phyloP scores from a whole-genome alignment of 2,329 filamentous ascomycete genomes.

The Tolypocladium paradoxum region DNA sequence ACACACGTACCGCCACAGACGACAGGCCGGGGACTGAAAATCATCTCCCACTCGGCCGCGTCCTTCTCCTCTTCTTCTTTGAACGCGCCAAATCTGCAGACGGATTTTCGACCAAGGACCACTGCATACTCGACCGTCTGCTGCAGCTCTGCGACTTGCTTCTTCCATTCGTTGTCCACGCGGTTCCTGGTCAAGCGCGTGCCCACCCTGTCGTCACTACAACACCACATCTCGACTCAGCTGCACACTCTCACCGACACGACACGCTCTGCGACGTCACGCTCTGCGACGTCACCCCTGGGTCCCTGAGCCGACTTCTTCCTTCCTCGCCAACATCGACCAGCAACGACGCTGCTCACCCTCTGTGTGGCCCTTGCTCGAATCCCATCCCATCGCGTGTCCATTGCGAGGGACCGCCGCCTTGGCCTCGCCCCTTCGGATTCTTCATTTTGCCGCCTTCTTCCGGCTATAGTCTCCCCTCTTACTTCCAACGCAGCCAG shows the following conservation, averaged over 20 bases:
- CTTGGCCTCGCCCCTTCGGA: not conserved
- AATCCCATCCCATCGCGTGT: not conserved
- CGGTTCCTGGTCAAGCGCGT: not conserved
- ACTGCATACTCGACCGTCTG: not conserved
- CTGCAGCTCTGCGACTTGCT: not conserved
- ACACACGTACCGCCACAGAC: too few species aligned
- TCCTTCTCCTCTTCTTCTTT: not conserved
- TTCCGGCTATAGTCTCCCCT: not conserved
- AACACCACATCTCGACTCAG: not conserved
- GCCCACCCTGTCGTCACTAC: not conserved
- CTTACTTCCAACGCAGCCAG: not conserved
- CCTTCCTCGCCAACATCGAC: not conserved
- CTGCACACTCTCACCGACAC: not conserved
- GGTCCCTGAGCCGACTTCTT: not conserved
- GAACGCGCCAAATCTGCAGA: not conserved
- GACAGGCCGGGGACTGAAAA: not conserved
- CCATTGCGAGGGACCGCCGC: not conserved
- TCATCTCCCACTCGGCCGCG: not conserved
- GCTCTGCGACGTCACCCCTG: not conserved
- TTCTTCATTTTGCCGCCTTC: not conserved
- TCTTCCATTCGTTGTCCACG: not conserved
- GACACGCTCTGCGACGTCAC: not conserved
- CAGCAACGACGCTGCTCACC: not conserved
- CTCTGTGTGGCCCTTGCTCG: not conserved
- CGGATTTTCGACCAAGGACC: too few species aligned